Evolutionary conservation across 2,329 filamentous ascomycete genomes (phyloP).

Genomic region (Triangularia verruculosa): DNA sequence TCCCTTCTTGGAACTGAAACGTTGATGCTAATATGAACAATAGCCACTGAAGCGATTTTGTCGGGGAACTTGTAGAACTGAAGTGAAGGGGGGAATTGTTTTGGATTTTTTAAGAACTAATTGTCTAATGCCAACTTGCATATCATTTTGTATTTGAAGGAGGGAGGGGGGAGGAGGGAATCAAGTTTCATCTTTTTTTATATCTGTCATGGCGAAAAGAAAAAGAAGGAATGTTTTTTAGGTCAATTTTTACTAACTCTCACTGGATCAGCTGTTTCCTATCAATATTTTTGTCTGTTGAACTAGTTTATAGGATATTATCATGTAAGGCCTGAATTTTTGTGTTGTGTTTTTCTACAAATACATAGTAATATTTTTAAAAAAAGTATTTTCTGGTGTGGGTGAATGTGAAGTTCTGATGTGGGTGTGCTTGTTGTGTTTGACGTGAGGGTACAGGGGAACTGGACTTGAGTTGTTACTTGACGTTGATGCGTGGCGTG

Average conservation of each 20-base stretch:
- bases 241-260: not conserved
- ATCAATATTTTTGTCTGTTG: not conserved
- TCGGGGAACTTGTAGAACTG: conserved; percentile 66
- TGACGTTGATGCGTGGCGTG: no score
- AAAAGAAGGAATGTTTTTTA: not conserved
- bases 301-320: not conserved
- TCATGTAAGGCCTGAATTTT: not conserved
- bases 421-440: not conserved
- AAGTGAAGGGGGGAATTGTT: not conserved
- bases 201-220: not conserved
- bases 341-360: not conserved
- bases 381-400: not conserved
- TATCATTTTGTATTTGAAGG: no score
- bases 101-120: not conserved
- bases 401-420: not conserved
- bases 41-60: conserved; percentile 74
- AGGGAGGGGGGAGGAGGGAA: no score
- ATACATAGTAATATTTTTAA: not conserved
- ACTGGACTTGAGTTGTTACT: no score
- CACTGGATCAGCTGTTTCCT: not conserved
- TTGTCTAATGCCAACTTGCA: not conserved
- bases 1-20: conserved; percentile 29
- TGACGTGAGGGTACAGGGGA: no score
- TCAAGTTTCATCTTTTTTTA: no score
- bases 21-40: conserved; percentile 16